Evolutionary conservation across 1,284 basidiomycete species (phyloP).

Genomic region (Acaromyces ingoldii): DNA sequence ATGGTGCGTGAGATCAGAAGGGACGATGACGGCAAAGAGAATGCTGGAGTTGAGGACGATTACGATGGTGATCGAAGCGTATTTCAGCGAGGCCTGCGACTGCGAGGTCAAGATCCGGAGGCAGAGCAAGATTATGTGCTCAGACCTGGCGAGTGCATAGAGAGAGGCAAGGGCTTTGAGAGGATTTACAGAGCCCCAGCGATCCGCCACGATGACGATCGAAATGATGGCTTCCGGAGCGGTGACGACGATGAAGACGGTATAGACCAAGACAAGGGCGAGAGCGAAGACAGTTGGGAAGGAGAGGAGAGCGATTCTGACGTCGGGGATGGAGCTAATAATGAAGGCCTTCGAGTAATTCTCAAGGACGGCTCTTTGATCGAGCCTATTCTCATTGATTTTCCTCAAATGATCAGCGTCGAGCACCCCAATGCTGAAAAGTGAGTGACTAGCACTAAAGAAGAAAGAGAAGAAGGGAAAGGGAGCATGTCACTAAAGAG

Average conservation of each 20-base stretch:
- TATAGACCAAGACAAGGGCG: conserved; percentile 14
- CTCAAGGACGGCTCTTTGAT: conserved; percentile 68
- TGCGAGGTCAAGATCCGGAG: background rate
- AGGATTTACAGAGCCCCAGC: conserved; percentile 20
- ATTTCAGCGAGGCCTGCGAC: background rate
- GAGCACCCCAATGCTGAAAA: conserved; percentile 95
- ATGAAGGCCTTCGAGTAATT: conserved; percentile 72
- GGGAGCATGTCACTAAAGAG: too few relatives aligned
- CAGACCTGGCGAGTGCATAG: conserved; percentile 19
- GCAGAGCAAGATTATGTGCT: conserved; percentile 4
- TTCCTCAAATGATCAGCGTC: conserved; percentile 98
- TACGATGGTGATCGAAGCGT: background rate
- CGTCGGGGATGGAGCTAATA: background rate
- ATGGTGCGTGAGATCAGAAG: conserved; percentile 63
- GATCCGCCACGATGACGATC: background rate
- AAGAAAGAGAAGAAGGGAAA: too few relatives aligned
- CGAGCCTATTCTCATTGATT: conserved; percentile 91
- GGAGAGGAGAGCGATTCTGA: conserved; percentile 4
- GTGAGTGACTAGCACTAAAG: too few relatives aligned
- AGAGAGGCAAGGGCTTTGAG: conserved; percentile 41
- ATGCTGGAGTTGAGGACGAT: conserved; percentile 5
- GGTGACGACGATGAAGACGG: conserved; percentile 25
- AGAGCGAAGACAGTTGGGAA: conserved; percentile 18
- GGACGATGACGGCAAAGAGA: background rate
- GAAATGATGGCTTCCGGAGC: conserved; percentile 8